Conservation (phyloP, 768 basidiomycete species). For the Psilocybe tampanensis region DNA sequence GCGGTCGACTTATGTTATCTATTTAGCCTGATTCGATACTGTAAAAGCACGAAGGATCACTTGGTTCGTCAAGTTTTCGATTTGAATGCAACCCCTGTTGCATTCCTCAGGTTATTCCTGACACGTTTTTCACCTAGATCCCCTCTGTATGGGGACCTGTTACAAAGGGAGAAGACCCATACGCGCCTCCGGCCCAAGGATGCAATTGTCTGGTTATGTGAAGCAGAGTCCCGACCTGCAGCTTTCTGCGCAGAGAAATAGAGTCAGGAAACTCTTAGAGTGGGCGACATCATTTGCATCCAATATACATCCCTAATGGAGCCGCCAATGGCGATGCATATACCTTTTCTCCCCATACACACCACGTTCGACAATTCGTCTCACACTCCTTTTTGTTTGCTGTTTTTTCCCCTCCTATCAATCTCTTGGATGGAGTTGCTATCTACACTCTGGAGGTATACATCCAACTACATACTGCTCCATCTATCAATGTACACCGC, state of each 20-base stretch:
- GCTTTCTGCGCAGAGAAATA: conserved; percentile 3
- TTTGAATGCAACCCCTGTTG: conserved; percentile 16
- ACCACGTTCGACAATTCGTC: conserved; percentile 16
- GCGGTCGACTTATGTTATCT: conserved; percentile 5
- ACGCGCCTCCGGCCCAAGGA: conserved; percentile 77
- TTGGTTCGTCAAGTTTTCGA: conserved; percentile 55
- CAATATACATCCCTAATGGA: conserved; percentile 3
- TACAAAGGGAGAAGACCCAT: conserved; percentile 89
- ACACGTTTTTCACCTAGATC: conserved; percentile 48
- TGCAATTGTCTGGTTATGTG: conserved; percentile 78
- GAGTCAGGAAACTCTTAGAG: conserved; percentile 7
- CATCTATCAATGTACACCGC: background rate
- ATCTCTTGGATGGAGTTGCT: conserved; percentile 13
- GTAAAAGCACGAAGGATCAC: conserved; percentile 91
- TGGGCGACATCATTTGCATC: conserved; percentile 11
- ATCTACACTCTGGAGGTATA: conserved; percentile 19
- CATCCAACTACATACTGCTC: conserved; percentile 11
- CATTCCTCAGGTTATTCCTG: conserved; percentile 2
- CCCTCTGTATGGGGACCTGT: conserved; percentile 95
- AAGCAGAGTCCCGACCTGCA: conserved; percentile 18
- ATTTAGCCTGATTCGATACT: conserved; percentile 86
- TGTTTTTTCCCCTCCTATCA: conserved; percentile 10
- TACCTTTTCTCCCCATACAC: conserved; percentile 15
- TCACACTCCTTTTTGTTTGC: conserved; percentile 21
- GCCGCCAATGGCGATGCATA: conserved; percentile 17